A percentile compares a stretch with the other conserved stretches of the same genome.
Evolutionary conservation across 169 alveolate species (phyloP).

Genomic region (Toxoplasma gondii): DNA sequence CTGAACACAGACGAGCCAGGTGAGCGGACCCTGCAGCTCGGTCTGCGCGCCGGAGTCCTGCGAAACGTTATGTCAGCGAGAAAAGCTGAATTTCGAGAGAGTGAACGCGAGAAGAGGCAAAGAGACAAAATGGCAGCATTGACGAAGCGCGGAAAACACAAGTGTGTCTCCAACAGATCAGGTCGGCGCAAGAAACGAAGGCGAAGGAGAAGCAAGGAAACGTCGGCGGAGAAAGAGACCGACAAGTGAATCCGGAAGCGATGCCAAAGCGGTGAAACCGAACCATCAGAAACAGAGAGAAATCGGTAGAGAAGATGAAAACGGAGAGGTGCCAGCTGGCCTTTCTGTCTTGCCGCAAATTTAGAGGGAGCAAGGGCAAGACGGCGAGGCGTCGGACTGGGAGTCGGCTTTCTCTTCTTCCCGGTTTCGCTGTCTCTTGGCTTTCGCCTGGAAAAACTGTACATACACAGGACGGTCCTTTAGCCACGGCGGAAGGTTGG

Average conservation of each 20-base stretch:
- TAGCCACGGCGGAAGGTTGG: slow-evolving; percentile 35
- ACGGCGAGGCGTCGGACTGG: not conserved
- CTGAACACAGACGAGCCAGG: no score
- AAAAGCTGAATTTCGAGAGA: no score
- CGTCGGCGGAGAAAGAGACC: not conserved
- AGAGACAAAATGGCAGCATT: not conserved
- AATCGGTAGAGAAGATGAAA: not conserved
- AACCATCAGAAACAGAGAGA: not conserved
- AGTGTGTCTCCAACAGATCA: not conserved
- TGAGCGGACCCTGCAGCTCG: no score
- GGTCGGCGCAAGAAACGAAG: not conserved
- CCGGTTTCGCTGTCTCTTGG: not conserved
- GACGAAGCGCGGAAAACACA: not conserved
- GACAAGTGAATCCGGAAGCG: no score
- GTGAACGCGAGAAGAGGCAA: not conserved
- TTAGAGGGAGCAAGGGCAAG: not conserved
- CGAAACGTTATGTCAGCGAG: no score
- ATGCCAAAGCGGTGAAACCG: not conserved
- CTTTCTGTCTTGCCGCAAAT: no score
- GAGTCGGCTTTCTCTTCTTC: not conserved
- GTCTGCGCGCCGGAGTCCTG: no score
- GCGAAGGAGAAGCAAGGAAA: not conserved
- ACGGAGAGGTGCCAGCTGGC: not conserved
- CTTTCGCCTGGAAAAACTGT: not conserved
- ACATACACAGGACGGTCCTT: slow-evolving; percentile 28